Evolutionary conservation across 2,329 filamentous ascomycete species (phyloP).

Genomic region (Xylariaceae sp.): DNA sequence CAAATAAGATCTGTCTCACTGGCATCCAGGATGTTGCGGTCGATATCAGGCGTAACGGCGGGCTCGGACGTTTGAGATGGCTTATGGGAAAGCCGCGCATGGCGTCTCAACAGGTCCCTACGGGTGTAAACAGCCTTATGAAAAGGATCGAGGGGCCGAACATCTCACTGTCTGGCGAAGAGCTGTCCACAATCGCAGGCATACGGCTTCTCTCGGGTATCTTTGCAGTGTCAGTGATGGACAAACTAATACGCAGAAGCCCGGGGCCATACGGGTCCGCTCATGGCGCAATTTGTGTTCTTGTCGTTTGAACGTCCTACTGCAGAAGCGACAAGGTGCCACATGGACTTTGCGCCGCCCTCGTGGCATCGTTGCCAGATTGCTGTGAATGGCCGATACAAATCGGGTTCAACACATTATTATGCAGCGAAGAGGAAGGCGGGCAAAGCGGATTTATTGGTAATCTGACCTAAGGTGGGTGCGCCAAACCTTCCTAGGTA

Average conservation of each 20-base stretch:
- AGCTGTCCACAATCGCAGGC: slow-evolving; percentile 29
- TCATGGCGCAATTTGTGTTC: slow-evolving; percentile 35
- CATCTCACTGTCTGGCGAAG: slow-evolving; percentile 31
- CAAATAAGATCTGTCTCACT: slow-evolving; percentile 12
- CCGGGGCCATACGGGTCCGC: slow-evolving; percentile 24
- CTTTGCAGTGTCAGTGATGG: slow-evolving; percentile 16
- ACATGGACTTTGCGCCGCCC: slow-evolving; percentile 12
- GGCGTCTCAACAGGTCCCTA: slow-evolving; percentile 16
- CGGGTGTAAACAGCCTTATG: background rate
- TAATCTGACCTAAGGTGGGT: too few relatives aligned
- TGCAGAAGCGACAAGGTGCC: slow-evolving; percentile 31
- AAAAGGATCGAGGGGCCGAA: background rate
- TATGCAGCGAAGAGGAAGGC: too few relatives aligned
- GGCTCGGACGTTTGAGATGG: background rate
- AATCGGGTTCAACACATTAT: too few relatives aligned
- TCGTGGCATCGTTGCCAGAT: too few relatives aligned
- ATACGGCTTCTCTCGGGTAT: slow-evolving; percentile 35
- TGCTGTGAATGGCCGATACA: too few relatives aligned
- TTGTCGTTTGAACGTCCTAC: slow-evolving; percentile 31
- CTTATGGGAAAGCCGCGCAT: slow-evolving; percentile 10
- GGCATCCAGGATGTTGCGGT: slow-evolving; percentile 3
- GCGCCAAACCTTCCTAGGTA: too few relatives aligned
- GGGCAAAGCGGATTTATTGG: too few relatives aligned
- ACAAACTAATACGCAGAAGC: background rate
- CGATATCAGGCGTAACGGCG: background rate